Percentiles rank a stretch among this genome's conserved stretches.
Conservation (phyloP, 768 basidiomycete genomes). For the Leccinum ochraceum region DNA sequence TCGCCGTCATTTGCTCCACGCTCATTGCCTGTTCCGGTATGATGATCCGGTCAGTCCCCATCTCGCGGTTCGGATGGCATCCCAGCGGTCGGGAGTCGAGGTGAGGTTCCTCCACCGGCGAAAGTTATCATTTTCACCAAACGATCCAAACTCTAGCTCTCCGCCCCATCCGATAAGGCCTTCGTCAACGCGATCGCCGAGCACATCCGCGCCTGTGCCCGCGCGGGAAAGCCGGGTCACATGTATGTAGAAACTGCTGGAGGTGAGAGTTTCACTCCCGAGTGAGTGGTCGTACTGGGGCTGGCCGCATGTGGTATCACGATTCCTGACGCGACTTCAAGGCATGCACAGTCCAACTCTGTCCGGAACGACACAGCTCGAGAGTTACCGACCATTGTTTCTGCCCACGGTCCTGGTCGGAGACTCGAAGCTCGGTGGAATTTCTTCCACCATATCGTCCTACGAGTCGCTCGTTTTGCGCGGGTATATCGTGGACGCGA, state of each 20-base stretch:
- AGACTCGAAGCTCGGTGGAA: conserved; percentile 89
- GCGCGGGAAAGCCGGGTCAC: conserved; percentile 39
- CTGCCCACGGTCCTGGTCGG: conserved; percentile 88
- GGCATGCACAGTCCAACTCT: conserved; percentile 92
- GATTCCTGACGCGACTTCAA: conserved; percentile 33
- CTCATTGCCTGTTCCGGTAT: conserved; percentile 80
- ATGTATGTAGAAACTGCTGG: conserved; percentile 95
- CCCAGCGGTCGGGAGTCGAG: conserved; percentile 30
- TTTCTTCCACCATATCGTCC: conserved; percentile 88
- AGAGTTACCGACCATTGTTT: conserved; percentile 83
- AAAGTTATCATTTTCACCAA: neutral
- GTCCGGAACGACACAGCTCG: conserved; percentile 80
- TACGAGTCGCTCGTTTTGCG: conserved; percentile 91
- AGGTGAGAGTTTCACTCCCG: conserved; percentile 56
- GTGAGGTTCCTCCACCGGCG: conserved; percentile 23
- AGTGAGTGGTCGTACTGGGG: conserved; percentile 7
- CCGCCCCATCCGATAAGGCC: conserved; percentile 59
- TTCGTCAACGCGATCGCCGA: conserved; percentile 64
- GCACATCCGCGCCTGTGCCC: conserved; percentile 59
- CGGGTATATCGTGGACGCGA: conserved; percentile 84
- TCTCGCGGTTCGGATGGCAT: conserved; percentile 66
- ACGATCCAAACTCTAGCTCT: conserved; percentile 21
- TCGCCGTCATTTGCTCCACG: conserved; percentile 43
- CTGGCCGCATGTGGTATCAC: neutral
- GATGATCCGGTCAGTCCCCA: conserved; percentile 94